These are phyloP conservation scores for maize (Zea mays) DNA, from an alignment of 176 grass and related monocot genomes.

Conservation along the genomic window Zm-B73-REFERENCE-NAM-5.0 NC_050098.1:158568501-158569000, in stretches of 20 bases:
- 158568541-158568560: conserved; percentile 26
- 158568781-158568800: conserved; percentile 82
- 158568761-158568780: conserved; percentile 70
- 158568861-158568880: conserved; percentile 92
- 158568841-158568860: conserved; percentile 79
- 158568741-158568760: conserved; percentile 86
- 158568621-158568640: conserved; percentile 46
- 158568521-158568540: background rate
- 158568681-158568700: conserved; percentile 64
- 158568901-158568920: conserved; percentile 89
- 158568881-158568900: conserved; percentile 93
- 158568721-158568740: conserved; percentile 86
- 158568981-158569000: conserved; percentile 36
- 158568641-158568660: conserved; percentile 32
- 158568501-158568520: background rate
- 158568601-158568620: conserved; percentile 50
- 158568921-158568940: conserved; percentile 69
- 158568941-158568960: conserved; percentile 72
- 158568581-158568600: conserved; percentile 47
- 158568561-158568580: conserved; percentile 46
- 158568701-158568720: conserved; percentile 86
- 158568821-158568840: conserved; percentile 41
- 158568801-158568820: conserved; percentile 48
- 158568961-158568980: conserved; percentile 39
- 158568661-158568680: conserved; percentile 50